Base-by-base conservation (phyloP, 2,329 filamentous ascomycete species). In the Trichoderma sp. region DNA sequence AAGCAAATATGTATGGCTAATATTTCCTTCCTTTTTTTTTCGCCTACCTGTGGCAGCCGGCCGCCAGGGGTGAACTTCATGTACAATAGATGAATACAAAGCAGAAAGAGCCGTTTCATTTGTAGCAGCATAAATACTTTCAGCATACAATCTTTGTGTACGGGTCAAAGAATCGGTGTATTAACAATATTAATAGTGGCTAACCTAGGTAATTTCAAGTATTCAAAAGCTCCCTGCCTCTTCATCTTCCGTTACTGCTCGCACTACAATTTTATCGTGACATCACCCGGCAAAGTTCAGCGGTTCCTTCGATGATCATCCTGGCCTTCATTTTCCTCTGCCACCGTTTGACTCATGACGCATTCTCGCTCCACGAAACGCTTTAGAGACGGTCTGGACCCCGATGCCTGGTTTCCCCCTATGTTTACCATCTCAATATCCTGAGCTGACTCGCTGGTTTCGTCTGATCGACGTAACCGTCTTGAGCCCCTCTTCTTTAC, bases 281-380 rank as follows among this genome's bases (percentile, higher is more conserved):
- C 24, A 63, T 35, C 14, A 27, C 47, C 37, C 27, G 27, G 55
- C 8, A 27, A 1, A 49, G 14, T 55, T 43, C 33, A 59, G 35
- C n/a, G 56, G 31, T 43, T 40, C 43, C 67, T 57, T 35, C 37
- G 61, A 53, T 55, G 68, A 21, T 61, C 69, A 67, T 37, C 69
- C 63, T 29, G 63, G n/a, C 66, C 71, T 55, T 74, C 73, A 33
- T 70, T 74, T 66, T 80, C 79, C 68, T 82, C 79, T 35, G 74
- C 73, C 33, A 81, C 74, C 2, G 76, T 76, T 73, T 80, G 81
- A 21, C 79, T 79, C 74, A 79, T 77, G 63, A 80, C 76, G 70
- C 79, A 79, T 31, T 80, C 78, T 57, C 77, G 77, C 65, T 81
- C 79, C 35, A 69, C 68, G 52, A 72, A 72, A 29, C 73, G 73